Conservation (phyloP, 108 stramenopile species). For the Cylindrotheca fusiformis region DNA sequence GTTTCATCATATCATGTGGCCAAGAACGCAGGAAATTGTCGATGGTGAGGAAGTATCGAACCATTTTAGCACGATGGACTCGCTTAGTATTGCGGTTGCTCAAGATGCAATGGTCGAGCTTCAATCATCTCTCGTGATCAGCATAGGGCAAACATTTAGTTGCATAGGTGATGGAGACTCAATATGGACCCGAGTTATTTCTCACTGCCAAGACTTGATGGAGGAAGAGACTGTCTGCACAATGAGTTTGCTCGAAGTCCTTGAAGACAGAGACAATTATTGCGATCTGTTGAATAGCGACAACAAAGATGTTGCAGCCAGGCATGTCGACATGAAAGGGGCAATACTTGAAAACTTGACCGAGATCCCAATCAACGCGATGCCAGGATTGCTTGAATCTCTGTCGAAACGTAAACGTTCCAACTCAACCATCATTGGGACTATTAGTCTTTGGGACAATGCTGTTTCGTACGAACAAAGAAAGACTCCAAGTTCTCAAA, state of each 20-base stretch:
- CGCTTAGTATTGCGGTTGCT: conserved; percentile 25
- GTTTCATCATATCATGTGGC: conserved; percentile 61
- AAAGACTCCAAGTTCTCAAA: conserved; percentile 10
- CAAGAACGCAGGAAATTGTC: too few relatives aligned
- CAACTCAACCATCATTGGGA: conserved; percentile 17
- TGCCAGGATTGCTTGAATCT: conserved; percentile 22
- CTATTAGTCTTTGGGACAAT: conserved; percentile 20
- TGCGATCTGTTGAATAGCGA: conserved; percentile 40
- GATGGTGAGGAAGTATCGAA: neutral
- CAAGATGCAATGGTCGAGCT: conserved; percentile 42
- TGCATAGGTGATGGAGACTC: conserved; percentile 12
- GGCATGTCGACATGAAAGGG: conserved; percentile 26
- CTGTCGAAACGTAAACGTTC: neutral
- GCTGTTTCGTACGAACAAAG: conserved; percentile 14
- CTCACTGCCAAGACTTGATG: conserved; percentile 13
- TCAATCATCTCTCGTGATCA: conserved; percentile 26
- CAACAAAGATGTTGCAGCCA: conserved; percentile 7
- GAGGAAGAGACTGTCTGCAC: conserved; percentile 18
- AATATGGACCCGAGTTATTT: conserved; percentile 16
- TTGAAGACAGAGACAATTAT: conserved; percentile 42
- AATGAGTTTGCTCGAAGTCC: conserved; percentile 48
- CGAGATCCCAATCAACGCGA: conserved; percentile 41
- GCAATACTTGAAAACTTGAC: conserved; percentile 55
- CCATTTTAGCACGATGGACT: conserved; percentile 20
- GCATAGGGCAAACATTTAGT: conserved; percentile 16